Percentiles rank a stretch among this genome's conserved stretches.
Conservation (phyloP, 2,329 filamentous ascomycete species). For the Lecanicillium sp. region DNA sequence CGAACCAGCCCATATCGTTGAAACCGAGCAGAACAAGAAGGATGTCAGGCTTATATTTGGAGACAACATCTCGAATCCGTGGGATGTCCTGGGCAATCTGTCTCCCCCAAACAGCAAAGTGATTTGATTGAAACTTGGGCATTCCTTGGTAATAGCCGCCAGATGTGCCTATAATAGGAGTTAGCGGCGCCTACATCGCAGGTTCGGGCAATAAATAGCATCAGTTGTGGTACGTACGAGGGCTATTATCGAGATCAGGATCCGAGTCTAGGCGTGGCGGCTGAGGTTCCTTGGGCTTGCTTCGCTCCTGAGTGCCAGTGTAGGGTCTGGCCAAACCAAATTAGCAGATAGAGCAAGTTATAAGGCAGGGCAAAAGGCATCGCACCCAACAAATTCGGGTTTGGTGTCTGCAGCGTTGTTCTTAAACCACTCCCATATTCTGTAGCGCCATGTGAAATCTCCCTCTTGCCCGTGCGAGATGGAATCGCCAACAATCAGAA, state of each 20-base stretch:
- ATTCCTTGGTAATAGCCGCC: slow-evolving; percentile 1
- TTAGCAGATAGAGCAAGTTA: no score
- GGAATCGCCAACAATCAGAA: slow-evolving; percentile 30
- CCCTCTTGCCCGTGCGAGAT: slow-evolving; percentile 30
- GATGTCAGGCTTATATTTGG: slow-evolving; percentile 21
- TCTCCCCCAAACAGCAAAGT: slow-evolving; percentile 26
- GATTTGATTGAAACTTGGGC: slow-evolving; percentile 9
- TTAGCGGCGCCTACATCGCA: neutral
- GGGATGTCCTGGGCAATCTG: slow-evolving; percentile 22
- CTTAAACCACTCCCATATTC: slow-evolving; percentile 31
- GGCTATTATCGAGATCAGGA: slow-evolving; percentile 4
- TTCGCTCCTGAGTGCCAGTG: slow-evolving; percentile 20
- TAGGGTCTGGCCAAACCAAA: slow-evolving; percentile 32
- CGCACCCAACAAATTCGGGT: neutral
- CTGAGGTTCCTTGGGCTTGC: slow-evolving; percentile 2
- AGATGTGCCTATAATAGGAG: neutral
- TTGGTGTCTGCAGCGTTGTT: slow-evolving; percentile 8
- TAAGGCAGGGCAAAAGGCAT: no score
- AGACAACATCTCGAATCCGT: slow-evolving; percentile 19
- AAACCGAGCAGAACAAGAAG: slow-evolving; percentile 26
- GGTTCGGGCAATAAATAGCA: neutral
- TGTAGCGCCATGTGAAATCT: slow-evolving; percentile 34
- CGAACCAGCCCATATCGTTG: slow-evolving; percentile 25
- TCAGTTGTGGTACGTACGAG: slow-evolving; percentile 1
- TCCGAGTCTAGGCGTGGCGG: slow-evolving; percentile 12